phyloP scores from a whole-genome alignment of 768 basidiomycete species.

The Tephrocybe sp. region DNA sequence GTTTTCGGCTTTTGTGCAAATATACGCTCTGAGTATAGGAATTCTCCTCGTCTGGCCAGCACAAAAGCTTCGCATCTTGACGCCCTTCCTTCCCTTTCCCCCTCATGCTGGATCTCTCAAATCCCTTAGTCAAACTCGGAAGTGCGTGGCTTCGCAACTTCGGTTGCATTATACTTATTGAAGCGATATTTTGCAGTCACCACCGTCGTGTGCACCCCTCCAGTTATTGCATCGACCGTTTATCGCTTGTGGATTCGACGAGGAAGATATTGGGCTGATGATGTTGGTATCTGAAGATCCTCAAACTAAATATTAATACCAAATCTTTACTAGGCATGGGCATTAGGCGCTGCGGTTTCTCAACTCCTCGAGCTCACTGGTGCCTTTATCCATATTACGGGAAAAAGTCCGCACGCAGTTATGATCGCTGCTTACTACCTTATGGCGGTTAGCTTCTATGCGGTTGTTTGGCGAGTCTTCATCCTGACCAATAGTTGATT shows the following conservation, averaged over 20 bases:
- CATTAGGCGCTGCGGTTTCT: constrained; percentile 25
- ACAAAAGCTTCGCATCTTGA: no score
- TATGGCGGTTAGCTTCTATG: constrained; percentile 33
- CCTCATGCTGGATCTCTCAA: constrained; percentile 5
- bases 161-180: neutral
- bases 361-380: constrained; percentile 25
- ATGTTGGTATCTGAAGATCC: constrained; percentile 24
- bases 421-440: constrained; percentile 30
- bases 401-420: constrained; percentile 13
- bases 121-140: constrained; percentile 6
- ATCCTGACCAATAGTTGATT: neutral
- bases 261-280: constrained; percentile 32
- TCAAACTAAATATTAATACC: no score
- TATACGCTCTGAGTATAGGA: no score
- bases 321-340: constrained; percentile 31
- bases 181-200: constrained; percentile 23
- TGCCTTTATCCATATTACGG: constrained; percentile 24
- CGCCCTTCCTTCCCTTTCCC: neutral
- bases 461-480: constrained; percentile 32
- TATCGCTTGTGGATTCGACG: constrained; percentile 30
- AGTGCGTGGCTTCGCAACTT: constrained; percentile 1
- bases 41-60: no score
- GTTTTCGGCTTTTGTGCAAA: no score
- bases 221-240: constrained; percentile 28
- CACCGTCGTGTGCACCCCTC: constrained; percentile 28